Base-by-base conservation (phyloP, 2,329 filamentous ascomycete species). In the Xylaria sp. region DNA sequence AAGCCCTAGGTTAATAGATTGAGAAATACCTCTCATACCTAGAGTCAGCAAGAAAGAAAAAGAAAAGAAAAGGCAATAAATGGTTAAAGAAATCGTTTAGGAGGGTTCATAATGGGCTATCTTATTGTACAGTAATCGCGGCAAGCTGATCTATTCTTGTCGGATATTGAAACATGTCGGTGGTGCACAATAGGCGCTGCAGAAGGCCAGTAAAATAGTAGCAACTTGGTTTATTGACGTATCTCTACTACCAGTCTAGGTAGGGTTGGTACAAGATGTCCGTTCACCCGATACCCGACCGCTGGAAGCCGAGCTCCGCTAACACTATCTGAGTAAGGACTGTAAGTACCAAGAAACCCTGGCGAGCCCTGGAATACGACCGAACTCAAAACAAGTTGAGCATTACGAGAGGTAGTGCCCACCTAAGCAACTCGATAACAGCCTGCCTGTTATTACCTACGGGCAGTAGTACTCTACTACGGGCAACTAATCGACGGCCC, bases 241-340 rank as follows among this genome's bases (percentile, higher is more conserved):
- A 60, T 15, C 23, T 31, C 8, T 28, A 18, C 18, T 39, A n/a
- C 46, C 46, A 18, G 12, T 13, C 10, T 55, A 2, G 39, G 37
- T 28, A 10, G n/a, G 18, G 9, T 54, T 37, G 20, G 50, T 55
- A 55, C 51, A 56, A 56, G 28, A 57, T 46, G 44, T 63, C 64
- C 67, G 55, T 52, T 69, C 64, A 67, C 28, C 64, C 67, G 67
- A 69, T 25, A 52, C n/a, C 34, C 63, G 50, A 52, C 44, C 13
- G 51, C 46, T 41, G 54, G 34, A 37, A 37, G 28, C 56, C 41
- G 61, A 34, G 41, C 61, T 51, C 61, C 37, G 20, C 9, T 37
- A 54, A 39, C 31, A 13, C 13, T 31, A 34, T 2, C 10, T 52
- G 31, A 28, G 34, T 41, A 34, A n/a, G n/a, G 39, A 39, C 54